A percentile compares a stretch with the other conserved stretches of the same genome.
Conservation (phyloP, 2,329 filamentous ascomycete species). For the Trichoderma sp. region DNA sequence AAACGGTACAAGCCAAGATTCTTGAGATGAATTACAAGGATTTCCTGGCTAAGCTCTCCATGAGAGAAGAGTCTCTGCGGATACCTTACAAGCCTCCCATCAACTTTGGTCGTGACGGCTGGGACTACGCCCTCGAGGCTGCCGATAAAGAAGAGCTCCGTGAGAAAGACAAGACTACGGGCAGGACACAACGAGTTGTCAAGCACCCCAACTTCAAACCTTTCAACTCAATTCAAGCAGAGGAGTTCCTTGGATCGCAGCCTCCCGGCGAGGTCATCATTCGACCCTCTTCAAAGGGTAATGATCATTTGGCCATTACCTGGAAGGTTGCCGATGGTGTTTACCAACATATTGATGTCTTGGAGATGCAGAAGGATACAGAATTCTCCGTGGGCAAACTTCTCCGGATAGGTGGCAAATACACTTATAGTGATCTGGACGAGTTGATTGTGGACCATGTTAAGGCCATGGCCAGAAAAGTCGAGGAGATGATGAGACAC, state of each 20-base stretch:
- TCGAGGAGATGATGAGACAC: conserved; percentile 91
- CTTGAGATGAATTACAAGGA: conserved; percentile 84
- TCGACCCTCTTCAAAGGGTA: conserved; percentile 89
- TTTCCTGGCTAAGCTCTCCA: conserved; percentile 79
- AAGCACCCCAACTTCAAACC: conserved; percentile 96
- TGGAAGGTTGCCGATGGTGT: conserved; percentile 97
- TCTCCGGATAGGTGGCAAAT: conserved; percentile 82
- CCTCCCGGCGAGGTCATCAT: conserved; percentile 89
- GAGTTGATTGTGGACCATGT: conserved; percentile 97
- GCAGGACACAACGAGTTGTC: conserved; percentile 89
- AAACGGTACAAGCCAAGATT: conserved; percentile 87
- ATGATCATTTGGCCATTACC: conserved; percentile 91
- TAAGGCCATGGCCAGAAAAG: conserved; percentile 96
- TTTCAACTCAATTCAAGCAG: conserved; percentile 88
- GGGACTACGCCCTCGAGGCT: conserved; percentile 82
- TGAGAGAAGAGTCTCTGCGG: conserved; percentile 78
- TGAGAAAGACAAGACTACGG: conserved; percentile 83
- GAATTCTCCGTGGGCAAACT: conserved; percentile 90
- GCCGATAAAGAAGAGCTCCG: conserved; percentile 80
- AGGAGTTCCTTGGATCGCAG: conserved; percentile 88
- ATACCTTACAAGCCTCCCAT: conserved; percentile 68
- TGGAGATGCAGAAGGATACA: conserved; percentile 95
- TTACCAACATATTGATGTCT: conserved; percentile 97
- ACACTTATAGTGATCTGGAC: conserved; percentile 93
- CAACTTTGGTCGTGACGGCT: conserved; percentile 76